Evolutionary conservation across 257 asterid genomes (phyloP).

Genomic region (Gardenia jasminoides): DNA sequence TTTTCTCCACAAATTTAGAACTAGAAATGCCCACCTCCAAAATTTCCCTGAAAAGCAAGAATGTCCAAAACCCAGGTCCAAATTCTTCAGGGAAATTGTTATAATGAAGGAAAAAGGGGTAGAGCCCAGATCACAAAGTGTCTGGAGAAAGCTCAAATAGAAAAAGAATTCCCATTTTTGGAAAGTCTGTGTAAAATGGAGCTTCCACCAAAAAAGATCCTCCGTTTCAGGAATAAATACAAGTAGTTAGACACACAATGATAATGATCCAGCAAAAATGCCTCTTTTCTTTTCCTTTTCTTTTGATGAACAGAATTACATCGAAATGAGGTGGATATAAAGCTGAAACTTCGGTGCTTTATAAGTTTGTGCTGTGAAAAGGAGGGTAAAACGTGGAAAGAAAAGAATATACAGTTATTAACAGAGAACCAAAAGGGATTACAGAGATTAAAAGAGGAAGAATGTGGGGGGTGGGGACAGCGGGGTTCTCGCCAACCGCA

Average conservation of each 20-base stretch:
- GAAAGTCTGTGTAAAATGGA: not conserved
- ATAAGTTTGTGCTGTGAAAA: conserved; percentile 16
- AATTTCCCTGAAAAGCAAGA: conserved; percentile 40
- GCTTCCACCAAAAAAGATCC: conserved; percentile 10
- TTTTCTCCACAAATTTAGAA: conserved; percentile 2
- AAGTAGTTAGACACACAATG: conserved; percentile 14
- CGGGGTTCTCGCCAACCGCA: conserved; percentile 29
- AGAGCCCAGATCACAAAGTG: conserved; percentile 17
- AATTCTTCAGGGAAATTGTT: conserved; percentile 34
- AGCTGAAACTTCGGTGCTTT: conserved; percentile 25
- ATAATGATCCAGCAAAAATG: conserved; percentile 44
- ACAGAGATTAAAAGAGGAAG: not conserved
- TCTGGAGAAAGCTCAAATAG: conserved; percentile 9
- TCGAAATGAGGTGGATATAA: conserved; percentile 37
- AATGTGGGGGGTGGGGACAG: conserved; percentile 27
- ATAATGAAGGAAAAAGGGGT: conserved; percentile 1
- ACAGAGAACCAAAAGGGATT: not conserved
- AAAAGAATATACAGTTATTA: not conserved
- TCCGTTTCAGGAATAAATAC: conserved; percentile 23
- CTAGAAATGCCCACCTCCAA: conserved; percentile 19
- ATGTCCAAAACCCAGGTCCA: conserved; percentile 29
- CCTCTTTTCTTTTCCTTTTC: conserved; percentile 15
- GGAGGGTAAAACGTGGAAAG: conserved; percentile 3
- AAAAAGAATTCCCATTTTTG: not conserved
- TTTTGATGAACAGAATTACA: not conserved